A percentile compares a stretch with the other conserved stretches of the same genome.
Conservation (phyloP, 2,329 filamentous ascomycete species). For the Aspergillus sp. region DNA sequence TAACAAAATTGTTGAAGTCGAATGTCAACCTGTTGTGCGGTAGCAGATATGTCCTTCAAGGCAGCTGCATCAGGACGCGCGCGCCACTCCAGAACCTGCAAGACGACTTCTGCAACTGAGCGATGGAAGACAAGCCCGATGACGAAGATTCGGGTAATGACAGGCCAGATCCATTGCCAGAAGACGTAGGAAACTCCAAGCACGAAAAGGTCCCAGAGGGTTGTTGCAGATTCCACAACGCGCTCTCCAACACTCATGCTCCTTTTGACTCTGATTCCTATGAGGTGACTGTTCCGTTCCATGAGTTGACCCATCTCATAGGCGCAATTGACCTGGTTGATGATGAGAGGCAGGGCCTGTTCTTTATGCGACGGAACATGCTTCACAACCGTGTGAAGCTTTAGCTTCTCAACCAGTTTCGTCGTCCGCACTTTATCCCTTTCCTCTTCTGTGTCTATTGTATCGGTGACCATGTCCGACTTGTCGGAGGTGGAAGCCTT, state of each 20-base stretch:
- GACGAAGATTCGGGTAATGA: conserved; percentile 72
- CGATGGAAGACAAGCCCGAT: conserved; percentile 76
- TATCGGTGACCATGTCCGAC: conserved; percentile 43
- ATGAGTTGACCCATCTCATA: conserved; percentile 83
- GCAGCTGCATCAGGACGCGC: conserved; percentile 75
- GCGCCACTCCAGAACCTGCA: conserved; percentile 82
- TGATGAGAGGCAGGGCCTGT: conserved; percentile 72
- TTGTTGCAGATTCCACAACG: conserved; percentile 88
- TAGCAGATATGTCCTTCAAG: conserved; percentile 92
- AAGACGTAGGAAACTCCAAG: conserved; percentile 69
- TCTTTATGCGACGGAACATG: conserved; percentile 80
- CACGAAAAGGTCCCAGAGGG: conserved; percentile 73
- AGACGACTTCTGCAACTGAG: conserved; percentile 72
- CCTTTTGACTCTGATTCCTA: conserved; percentile 77
- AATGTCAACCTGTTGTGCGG: conserved; percentile 95
- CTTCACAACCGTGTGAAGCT: conserved; percentile 78
- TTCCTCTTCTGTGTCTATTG: conserved; percentile 72
- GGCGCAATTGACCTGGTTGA: conserved; percentile 95
- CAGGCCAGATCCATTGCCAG: conserved; percentile 73
- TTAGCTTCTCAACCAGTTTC: conserved; percentile 79
- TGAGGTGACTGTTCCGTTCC: conserved; percentile 83
- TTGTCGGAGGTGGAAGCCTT: conserved; percentile 51
- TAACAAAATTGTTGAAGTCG: conserved; percentile 97
- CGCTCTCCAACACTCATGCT: conserved; percentile 90
- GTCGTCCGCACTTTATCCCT: conserved; percentile 62